Base-by-base conservation (phyloP, 805 yeast species). In the Pichia membranifaciens region DNA sequence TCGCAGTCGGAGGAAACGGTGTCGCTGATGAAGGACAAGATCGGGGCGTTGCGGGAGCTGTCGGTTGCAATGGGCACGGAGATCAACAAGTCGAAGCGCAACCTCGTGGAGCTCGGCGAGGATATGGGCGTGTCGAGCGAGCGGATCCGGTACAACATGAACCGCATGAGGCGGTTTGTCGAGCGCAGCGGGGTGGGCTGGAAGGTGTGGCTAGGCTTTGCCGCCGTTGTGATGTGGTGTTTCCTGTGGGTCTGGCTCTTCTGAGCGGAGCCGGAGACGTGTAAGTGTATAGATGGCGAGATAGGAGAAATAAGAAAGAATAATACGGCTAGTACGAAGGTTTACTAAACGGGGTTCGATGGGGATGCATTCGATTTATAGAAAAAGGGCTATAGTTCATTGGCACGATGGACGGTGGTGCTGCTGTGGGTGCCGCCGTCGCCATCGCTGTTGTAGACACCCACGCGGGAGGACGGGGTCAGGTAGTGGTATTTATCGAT, bases 1-100 rank as follows among this genome's bases (percentile, higher is more conserved):
- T 71, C 83, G 3, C 90, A 84, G 58, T 75, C 75, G 51, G 85
- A 79, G 32, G 83, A 79, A 48, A 78, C 81, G 44, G 60, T 79
- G 53, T 70, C 72, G 20, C 65, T 72, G 2, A 75, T 84, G 74
- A 69, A 75, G 31, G 71, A 74, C 35, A 79, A 77, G 53, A 72
- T 84, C 18, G 64, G 69, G 42, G 69, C 78, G 25, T 64, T 84
- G 46, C 83, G 82, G 58, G 74, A 73, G 41, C 62, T 82, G 21
- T 72, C 84, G 2, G 41, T 73, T 40, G 73, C 67, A 53, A 82
- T 82, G 75, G 87, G 87, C 15, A 80, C 75, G 49, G 85, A 82
- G 58, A 84, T 82, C 36, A 71, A 60, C 40, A 60, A 62, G 44
- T 63, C 67, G 1, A 58, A 59, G 17, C 47, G 58, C 16, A 58